Percentiles rank a stretch among this genome's conserved stretches.
phyloP scores from a whole-genome alignment of 75 land plant genomes.

The Chamaecyparis obtusa region DNA sequence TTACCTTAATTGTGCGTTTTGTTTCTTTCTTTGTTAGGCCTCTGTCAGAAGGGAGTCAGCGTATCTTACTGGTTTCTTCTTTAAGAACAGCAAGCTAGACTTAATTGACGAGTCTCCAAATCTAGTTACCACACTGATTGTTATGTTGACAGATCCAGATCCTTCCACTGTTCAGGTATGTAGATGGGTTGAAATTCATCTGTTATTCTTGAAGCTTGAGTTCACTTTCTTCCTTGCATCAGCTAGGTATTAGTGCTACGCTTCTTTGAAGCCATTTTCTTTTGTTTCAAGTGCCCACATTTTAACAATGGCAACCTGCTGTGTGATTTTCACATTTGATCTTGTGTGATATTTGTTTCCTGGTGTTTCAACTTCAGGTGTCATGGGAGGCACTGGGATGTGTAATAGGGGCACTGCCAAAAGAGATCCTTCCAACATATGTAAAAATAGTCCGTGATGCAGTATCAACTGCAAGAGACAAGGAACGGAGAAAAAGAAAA shows the following conservation, averaged over 20 bases:
- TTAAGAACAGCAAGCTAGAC: conserved; percentile 87
- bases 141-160: conserved; percentile 86
- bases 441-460: conserved; percentile 95
- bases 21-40: conserved; percentile 43
- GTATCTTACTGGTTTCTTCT: conserved; percentile 85
- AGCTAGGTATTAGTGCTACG: neutral
- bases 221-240: neutral
- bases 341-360: neutral
- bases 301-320: neutral
- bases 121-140: conserved; percentile 74
- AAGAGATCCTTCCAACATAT: conserved; percentile 83
- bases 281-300: neutral
- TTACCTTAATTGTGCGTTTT: neutral
- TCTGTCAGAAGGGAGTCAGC: conserved; percentile 77
- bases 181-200: neutral
- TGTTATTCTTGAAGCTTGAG: neutral
- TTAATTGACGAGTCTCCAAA: conserved; percentile 88
- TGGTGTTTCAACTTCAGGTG: conserved; percentile 41
- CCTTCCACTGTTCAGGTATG: conserved; percentile 72
- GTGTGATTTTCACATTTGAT: neutral
- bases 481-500: conserved; percentile 94
- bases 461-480: conserved; percentile 95
- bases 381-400: conserved; percentile 95
- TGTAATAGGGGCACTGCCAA: conserved; percentile 77
- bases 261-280: neutral